These are phyloP conservation scores for Ascobolus immersus DNA, from an alignment of 495 filamentous ascomycete species.

Conservation along the genomic window DNA sequence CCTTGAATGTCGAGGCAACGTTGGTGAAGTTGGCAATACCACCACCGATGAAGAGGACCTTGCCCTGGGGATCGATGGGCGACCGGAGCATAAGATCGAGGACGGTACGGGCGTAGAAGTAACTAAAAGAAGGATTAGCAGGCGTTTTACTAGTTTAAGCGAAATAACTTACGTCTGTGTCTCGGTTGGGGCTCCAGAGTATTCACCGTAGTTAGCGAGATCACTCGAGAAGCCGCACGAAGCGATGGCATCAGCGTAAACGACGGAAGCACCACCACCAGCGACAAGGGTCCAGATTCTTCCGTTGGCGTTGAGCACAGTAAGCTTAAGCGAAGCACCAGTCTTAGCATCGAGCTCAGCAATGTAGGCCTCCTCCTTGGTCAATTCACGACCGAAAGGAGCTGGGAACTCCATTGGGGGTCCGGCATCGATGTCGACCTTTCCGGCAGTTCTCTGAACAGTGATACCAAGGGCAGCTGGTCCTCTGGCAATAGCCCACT, in stretches of 20 bases:
- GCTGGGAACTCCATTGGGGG: slow-evolving; percentile 97
- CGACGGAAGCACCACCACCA: slow-evolving; percentile 97
- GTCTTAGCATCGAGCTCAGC: slow-evolving; percentile 97
- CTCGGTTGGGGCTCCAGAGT: slow-evolving; percentile 94
- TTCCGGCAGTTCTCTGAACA: slow-evolving; percentile 32
- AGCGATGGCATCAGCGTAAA: slow-evolving; percentile 97
- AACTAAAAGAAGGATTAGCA: slow-evolving; percentile 16
- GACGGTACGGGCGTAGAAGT: slow-evolving; percentile 90
- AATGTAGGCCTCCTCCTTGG: slow-evolving; percentile 89
- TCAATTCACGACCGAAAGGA: slow-evolving; percentile 91
- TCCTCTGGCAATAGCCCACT: slow-evolving; percentile 88
- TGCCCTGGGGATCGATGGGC: slow-evolving; percentile 63
- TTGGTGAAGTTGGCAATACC: slow-evolving; percentile 99
- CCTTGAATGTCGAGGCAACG: slow-evolving; percentile 92
- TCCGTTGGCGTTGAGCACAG: slow-evolving; percentile 71
- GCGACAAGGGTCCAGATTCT: slow-evolving; percentile 96
- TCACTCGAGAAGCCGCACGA: slow-evolving; percentile 85
- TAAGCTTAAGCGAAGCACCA: slow-evolving; percentile 93
- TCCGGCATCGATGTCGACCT: slow-evolving; percentile 85
- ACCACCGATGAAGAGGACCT: slow-evolving; percentile 97
- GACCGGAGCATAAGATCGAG: slow-evolving; percentile 94
- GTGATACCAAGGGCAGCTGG: slow-evolving; percentile 63
- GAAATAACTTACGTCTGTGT: slow-evolving; percentile 39
- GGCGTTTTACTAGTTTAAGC: not conserved
- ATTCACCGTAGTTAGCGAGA: slow-evolving; percentile 98